A percentile compares a stretch with the other conserved stretches of the same genome.
These are phyloP conservation scores for Trichosporon coremiiforme DNA, from an alignment of 1,284 basidiomycete genomes.

Conservation along the genomic window DNA sequence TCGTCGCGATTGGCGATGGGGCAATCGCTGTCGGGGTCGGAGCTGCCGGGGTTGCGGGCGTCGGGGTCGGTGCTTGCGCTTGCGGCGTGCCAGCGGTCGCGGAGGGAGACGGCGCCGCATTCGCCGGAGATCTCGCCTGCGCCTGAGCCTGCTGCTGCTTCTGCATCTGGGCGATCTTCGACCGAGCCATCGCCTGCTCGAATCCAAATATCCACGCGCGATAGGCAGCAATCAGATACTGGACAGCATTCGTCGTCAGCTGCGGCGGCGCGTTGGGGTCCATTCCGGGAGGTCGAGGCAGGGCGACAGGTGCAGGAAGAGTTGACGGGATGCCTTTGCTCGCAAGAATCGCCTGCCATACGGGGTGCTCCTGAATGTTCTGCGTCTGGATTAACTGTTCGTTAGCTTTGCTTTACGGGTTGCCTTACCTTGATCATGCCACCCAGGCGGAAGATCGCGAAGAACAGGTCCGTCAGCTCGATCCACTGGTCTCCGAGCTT, in stretches of 20 bases:
- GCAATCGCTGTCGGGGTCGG: slow-evolving; percentile 1
- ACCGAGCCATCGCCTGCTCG: slow-evolving; percentile 43
- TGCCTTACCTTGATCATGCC: slow-evolving; percentile 36
- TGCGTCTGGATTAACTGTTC: slow-evolving; percentile 24
- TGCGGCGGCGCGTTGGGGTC: slow-evolving; percentile 33
- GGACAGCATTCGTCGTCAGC: slow-evolving; percentile 41
- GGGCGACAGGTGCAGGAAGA: slow-evolving; percentile 38
- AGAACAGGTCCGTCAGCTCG: slow-evolving; percentile 46
- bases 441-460: slow-evolving; percentile 41
- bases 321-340: slow-evolving; percentile 39
- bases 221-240: slow-evolving; percentile 45
- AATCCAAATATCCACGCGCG: slow-evolving; percentile 47
- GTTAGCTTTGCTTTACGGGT: not conserved
- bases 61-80: not conserved
- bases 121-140: slow-evolving; percentile 13
- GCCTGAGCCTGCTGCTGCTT: slow-evolving; percentile 24
- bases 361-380: slow-evolving; percentile 36
- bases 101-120: slow-evolving; percentile 6
- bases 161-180: slow-evolving; percentile 29
- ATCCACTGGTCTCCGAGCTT: slow-evolving; percentile 46
- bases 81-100: not conserved
- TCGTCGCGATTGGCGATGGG: slow-evolving; percentile 10
- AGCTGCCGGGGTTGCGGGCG: not conserved
- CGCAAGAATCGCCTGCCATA: slow-evolving; percentile 38
- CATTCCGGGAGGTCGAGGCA: slow-evolving; percentile 35